Conservation (phyloP, 2,329 filamentous ascomycete species). For the Pyrenophora teres region DNA sequence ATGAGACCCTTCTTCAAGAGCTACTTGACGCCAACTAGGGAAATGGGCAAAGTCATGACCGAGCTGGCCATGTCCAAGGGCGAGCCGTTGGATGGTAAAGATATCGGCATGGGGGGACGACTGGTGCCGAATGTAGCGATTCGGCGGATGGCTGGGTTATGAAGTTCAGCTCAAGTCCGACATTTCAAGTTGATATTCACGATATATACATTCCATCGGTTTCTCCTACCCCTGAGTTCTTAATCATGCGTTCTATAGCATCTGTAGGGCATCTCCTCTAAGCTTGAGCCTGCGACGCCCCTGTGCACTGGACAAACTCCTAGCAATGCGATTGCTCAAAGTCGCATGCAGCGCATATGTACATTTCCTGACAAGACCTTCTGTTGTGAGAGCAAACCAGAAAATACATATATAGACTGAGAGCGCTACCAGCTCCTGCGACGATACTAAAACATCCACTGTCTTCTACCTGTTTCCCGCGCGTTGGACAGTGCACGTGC, state of each 20-base stretch:
- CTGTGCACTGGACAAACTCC: background rate
- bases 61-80: constrained; percentile 57
- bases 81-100: constrained; percentile 44
- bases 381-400: background rate
- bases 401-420: background rate
- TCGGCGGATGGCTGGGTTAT: constrained; percentile 46
- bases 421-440: background rate
- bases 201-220: background rate
- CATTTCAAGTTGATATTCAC: background rate
- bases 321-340: background rate
- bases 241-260: background rate
- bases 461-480: background rate
- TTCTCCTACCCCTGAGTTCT: no score
- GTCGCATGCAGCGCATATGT: background rate
- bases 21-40: constrained; percentile 52
- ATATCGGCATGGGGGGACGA: constrained; percentile 48
- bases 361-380: constrained; percentile 26
- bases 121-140: constrained; percentile 49
- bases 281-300: background rate
- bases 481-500: constrained; percentile 16
- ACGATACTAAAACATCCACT: background rate
- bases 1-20: constrained; percentile 38
- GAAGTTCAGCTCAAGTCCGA: background rate
- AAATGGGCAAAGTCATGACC: constrained; percentile 55
- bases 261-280: background rate